Evolutionary conservation across 2,329 filamentous ascomycete species (phyloP).

Genomic region (Xylariaceae sp.): DNA sequence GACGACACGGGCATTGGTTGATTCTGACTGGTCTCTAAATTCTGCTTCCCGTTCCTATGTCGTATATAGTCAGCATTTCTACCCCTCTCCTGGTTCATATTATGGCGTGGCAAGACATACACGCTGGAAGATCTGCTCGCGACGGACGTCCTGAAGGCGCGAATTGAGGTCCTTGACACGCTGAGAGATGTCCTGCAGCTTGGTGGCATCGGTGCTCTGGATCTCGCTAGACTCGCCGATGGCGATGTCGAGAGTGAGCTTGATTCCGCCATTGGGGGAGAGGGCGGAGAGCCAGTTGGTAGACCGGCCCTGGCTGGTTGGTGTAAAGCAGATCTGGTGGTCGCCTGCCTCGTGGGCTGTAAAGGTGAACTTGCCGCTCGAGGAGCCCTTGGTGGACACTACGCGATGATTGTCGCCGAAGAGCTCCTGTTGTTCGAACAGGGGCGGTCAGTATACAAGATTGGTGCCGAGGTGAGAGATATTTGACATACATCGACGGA

Average conservation of each 20-base stretch:
- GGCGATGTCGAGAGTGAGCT: slow-evolving; percentile 81
- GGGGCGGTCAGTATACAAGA: neutral
- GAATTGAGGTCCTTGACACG: slow-evolving; percentile 87
- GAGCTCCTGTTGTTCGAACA: slow-evolving; percentile 56
- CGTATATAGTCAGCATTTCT: slow-evolving; percentile 1
- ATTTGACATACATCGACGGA: slow-evolving; percentile 68
- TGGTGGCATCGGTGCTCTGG: slow-evolving; percentile 88
- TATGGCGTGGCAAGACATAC: slow-evolving; percentile 44
- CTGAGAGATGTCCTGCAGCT: slow-evolving; percentile 83
- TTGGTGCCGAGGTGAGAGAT: neutral
- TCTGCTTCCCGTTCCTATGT: slow-evolving; percentile 89
- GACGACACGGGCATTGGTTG: slow-evolving; percentile 85
- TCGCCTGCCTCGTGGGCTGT: slow-evolving; percentile 90
- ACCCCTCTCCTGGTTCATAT: neutral
- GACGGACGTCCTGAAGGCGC: slow-evolving; percentile 78
- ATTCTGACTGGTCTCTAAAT: slow-evolving; percentile 95
- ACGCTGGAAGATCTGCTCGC: slow-evolving; percentile 95
- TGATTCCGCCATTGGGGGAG: slow-evolving; percentile 69
- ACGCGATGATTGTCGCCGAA: slow-evolving; percentile 98
- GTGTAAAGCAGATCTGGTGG: slow-evolving; percentile 92
- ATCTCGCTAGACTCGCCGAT: slow-evolving; percentile 94
- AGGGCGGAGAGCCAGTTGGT: slow-evolving; percentile 68
- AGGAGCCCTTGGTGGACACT: slow-evolving; percentile 75
- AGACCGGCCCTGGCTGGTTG: slow-evolving; percentile 66
- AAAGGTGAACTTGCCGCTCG: slow-evolving; percentile 88